Evolutionary conservation across 192 early-diverging fungal genomes (phyloP), one percentile per base, ranked within the genome.

Genomic region (Rhizophagus prolifer): DNA sequence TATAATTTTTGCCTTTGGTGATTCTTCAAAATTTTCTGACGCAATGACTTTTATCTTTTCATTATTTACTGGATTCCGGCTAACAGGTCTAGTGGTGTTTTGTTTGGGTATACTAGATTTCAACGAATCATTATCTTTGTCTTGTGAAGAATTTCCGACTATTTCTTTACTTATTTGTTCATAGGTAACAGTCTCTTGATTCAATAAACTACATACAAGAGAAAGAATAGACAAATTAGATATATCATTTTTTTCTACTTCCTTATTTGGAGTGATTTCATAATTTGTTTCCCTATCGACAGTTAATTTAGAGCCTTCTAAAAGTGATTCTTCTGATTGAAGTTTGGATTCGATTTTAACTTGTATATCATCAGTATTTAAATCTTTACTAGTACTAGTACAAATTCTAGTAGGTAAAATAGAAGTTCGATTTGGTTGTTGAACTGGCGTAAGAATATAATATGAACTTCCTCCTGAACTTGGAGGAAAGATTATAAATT

Each of bases 151-250:
- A 46, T 50, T 28, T 23, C 47, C 41, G 12, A 5, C 10, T 16
- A 12, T 70, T 70, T 70, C n/a, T 7, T 69, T 69, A 26, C 26
- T 61, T 61, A 25, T 10, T 69, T 19, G 41, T 46, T 70, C 68
- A 47, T 70, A 23, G 25, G 68, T 46, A 54, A 19, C 47, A 1
- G 14, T 54, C 0, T 54, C 14, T 70, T 70, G 19, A 50, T 69
- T 41, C 23, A 69, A 47, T 41, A 69, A 26, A 25, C 25, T 70
- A 19, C 68, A 70, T 26, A 70, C 68, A 13, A 47, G 68, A 9
- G 68, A 70, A 47, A 70, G 68, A 26, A 70, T 44, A 1, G 68
- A 70, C 50, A 70, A 70, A 70, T 70, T 70, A 13, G 68, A 67
- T 36, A 19, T 21, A n/a, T 67, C 44, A 16, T 47, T 21, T 2